Conservation (phyloP, 2,329 filamentous ascomycete species). For the Pseudofabraea citricarpa region DNA sequence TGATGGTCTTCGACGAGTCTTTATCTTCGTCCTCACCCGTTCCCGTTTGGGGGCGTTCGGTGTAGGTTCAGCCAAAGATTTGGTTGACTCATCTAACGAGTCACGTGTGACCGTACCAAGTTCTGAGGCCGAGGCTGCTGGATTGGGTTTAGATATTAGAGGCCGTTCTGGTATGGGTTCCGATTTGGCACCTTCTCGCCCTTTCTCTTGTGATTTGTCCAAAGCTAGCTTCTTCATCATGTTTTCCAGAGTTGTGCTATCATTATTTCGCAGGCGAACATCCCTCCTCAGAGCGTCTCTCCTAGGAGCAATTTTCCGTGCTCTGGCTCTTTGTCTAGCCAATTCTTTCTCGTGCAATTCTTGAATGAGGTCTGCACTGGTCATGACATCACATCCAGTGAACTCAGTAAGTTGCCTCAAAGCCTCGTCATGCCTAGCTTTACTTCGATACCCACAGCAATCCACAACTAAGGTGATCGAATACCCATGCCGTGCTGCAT, state of each 20-base stretch:
- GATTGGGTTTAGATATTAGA: no score
- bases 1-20: constrained; percentile 21
- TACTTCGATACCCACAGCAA: constrained; percentile 76
- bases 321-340: constrained; percentile 3
- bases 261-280: constrained; percentile 1
- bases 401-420: constrained; percentile 21
- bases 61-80: constrained; percentile 3
- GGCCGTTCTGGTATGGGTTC: not conserved
- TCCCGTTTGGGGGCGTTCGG: constrained; percentile 18
- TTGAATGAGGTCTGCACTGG: constrained; percentile 20
- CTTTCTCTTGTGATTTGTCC: not conserved
- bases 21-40: constrained; percentile 24
- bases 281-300: constrained; percentile 12
- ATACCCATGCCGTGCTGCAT: constrained; percentile 83
- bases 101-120: constrained; percentile 10
- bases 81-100: constrained; percentile 14
- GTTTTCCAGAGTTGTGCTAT: not conserved
- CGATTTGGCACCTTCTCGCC: not conserved
- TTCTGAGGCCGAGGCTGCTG: no score
- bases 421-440: constrained; percentile 53
- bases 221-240: not conserved
- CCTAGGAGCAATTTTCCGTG: constrained; percentile 10
- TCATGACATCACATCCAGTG: constrained; percentile 27
- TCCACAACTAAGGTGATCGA: constrained; percentile 84
- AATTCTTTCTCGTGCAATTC: constrained; percentile 17